Evolutionary conservation across 2,329 filamentous ascomycete genomes (phyloP), one percentile per base, ranked within the genome.

Genomic region (Colletotrichum sp.): DNA sequence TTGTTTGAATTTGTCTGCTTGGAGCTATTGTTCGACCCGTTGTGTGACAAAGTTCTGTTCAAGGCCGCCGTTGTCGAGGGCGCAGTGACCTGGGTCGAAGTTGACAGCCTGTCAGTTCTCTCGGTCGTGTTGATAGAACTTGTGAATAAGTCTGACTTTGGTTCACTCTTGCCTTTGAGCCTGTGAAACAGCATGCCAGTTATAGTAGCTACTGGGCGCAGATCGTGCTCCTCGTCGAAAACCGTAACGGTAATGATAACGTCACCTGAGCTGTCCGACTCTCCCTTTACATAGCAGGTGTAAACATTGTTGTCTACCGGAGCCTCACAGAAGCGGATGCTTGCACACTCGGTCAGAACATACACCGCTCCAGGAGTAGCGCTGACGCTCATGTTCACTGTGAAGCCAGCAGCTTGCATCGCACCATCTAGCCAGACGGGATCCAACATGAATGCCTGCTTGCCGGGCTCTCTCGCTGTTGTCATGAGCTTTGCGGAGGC

Each of bases 1-100:
- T 9, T 9, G 0, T 28, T 3, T 18, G 26, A 18, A 0, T 0
- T 10, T 21, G n/a, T 21, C 6, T 49, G 21, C 4, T 3, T 3
- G 55, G 13, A 10, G 3, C 55, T 1, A 18, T 16, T 6, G 16
- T 13, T 28, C 10, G 55, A 59, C 55, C 9, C 9, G 7, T 16
- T 7, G 3, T 7, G 6, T 0, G 55, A 59, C 21, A 28, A 28
- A 28, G 0, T 28, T 13, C 44, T 5, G 44, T 49, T 13, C 10
- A 49, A 13, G 44, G 44, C n/a, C 6, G 44, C 9, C 12, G n/a
- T 21, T 13, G 44, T 7, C 10, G 44, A 13, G n/a, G 44, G 44
- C 6, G 10, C 44, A 49, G 44, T 21, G 44, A 13, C 2, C 44
- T 1, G 10, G 10, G n/a, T 21, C n/a, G 10, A 21, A 49, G 21